Percentiles rank a stretch among this genome's conserved stretches.
Evolutionary conservation across 73 alveolate species (phyloP).

Genomic region (Paramecium bursaria): DNA sequence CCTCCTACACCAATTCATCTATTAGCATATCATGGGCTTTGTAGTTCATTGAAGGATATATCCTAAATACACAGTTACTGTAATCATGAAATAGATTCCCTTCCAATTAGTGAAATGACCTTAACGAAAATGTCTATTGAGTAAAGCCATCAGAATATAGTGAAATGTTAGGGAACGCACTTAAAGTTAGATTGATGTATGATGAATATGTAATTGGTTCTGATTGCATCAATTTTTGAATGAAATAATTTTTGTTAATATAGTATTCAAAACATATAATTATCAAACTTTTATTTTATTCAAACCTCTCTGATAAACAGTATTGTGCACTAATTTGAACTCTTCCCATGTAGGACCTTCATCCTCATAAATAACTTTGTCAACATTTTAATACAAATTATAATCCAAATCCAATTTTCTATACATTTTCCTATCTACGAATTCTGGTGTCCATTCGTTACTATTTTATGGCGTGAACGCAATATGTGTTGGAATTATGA

Average conservation of each 20-base stretch:
- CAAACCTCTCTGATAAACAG: no score
- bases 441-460: no score
- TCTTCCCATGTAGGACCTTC: no score
- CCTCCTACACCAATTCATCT: neutral
- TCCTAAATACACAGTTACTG: slow-evolving; percentile 28
- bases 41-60: slow-evolving; percentile 24
- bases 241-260: neutral
- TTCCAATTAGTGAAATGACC: slow-evolving; percentile 51
- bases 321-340: no score
- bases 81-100: slow-evolving; percentile 48
- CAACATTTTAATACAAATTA: no score
- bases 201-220: slow-evolving; percentile 58
- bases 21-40: slow-evolving; percentile 24
- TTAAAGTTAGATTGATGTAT: slow-evolving; percentile 5
- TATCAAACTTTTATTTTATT: no score
- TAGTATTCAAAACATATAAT: no score
- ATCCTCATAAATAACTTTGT: no score
- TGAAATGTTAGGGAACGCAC: slow-evolving; percentile 54
- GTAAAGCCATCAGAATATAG: slow-evolving; percentile 49
- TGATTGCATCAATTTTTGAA: slow-evolving; percentile 29
- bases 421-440: no score
- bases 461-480: no score
- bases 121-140: slow-evolving; percentile 12
- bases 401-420: no score
- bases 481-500: no score